Base-by-base conservation (phyloP, 2,329 filamentous ascomycete genomes). In the Penicillium italicum region DNA sequence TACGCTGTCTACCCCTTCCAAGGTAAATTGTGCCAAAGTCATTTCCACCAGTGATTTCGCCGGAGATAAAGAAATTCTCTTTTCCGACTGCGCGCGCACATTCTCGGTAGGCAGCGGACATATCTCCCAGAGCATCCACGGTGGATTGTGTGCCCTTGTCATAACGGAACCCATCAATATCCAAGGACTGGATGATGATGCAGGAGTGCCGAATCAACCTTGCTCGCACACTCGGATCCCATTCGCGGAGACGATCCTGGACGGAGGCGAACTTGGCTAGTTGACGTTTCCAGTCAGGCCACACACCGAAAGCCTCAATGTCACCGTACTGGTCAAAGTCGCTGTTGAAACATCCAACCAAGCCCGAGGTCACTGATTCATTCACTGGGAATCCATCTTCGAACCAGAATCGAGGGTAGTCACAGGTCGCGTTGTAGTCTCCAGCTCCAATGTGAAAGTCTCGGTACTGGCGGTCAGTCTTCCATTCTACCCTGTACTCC, bases 281-380 rank as follows among this genome's bases (percentile, higher is more conserved):
- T 66, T 87, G 81, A 66, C 82, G 82, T 64, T 85, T 73, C 80
- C 82, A 87, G 65, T 86, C 82, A 0, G 82, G 80, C 58, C 80
- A 85, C 12, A 83, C 79, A 62, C 84, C 85, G 62, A 86, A 86
- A 47, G 83, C 83, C 63, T 84, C 82, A 34, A 81, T 80, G 60
- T 87, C 84, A 57, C 85, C 85, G 61, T 83, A 87, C 68, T 84
- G 81, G 66, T 87, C 83, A 58, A 86, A 87, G 42, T 87, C 84
- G 59, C 82, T 85, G 68, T 85, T 72, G 64, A 80, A 83, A 69
- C 84, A 87, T 5, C 83, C 82, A 14, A 75, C 74, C 59, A 85
- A 74, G 12, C 71, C 64, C 1, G 74, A 67, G 2, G 74, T 79
- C 28, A 80, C 74, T 40, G 77, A 74, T 43, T 77, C 71, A 14